These are phyloP conservation scores for Ceratobasidium sp. DNA, from an alignment of 1,284 basidiomycete species.

Conservation along the genomic window DNA sequence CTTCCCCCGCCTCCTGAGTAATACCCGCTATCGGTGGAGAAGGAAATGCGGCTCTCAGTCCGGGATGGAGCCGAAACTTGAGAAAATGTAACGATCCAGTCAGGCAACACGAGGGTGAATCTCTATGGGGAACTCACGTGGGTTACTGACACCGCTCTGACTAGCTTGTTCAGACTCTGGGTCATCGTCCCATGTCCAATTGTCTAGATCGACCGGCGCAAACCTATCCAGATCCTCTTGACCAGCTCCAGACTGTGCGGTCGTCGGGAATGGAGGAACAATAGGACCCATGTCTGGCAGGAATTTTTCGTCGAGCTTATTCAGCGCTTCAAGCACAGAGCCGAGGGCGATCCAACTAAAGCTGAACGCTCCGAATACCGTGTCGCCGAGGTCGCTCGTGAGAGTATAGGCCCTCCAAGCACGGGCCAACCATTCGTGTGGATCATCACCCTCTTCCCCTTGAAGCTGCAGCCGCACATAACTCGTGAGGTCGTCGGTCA, in stretches of 20 bases:
- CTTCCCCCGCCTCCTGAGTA: not conserved
- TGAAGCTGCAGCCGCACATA: constrained; percentile 18
- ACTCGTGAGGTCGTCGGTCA: constrained; percentile 15
- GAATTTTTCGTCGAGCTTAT: constrained; percentile 33
- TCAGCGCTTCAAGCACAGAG: constrained; percentile 57
- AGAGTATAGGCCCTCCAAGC: constrained; percentile 35
- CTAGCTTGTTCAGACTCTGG: not conserved
- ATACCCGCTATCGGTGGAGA: not conserved
- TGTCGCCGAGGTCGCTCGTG: constrained; percentile 43
- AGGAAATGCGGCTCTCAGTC: not conserved
- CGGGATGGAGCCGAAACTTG: not conserved
- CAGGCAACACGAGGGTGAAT: not conserved
- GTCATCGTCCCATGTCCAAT: constrained; percentile 16
- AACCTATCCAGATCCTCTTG: not conserved
- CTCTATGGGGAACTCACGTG: not conserved
- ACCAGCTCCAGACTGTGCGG: not conserved
- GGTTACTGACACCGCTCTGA: no score
- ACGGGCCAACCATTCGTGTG: constrained; percentile 24
- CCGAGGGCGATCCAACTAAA: constrained; percentile 67
- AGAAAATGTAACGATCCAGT: not conserved
- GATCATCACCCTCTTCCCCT: constrained; percentile 2
- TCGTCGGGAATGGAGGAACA: not conserved
- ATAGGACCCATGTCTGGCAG: not conserved
- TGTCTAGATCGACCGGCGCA: constrained; percentile 4
- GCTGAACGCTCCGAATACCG: constrained; percentile 63